phyloP scores from a whole-genome alignment of 805 yeast genomes.

The Saccharomycopsis capsularis region DNA sequence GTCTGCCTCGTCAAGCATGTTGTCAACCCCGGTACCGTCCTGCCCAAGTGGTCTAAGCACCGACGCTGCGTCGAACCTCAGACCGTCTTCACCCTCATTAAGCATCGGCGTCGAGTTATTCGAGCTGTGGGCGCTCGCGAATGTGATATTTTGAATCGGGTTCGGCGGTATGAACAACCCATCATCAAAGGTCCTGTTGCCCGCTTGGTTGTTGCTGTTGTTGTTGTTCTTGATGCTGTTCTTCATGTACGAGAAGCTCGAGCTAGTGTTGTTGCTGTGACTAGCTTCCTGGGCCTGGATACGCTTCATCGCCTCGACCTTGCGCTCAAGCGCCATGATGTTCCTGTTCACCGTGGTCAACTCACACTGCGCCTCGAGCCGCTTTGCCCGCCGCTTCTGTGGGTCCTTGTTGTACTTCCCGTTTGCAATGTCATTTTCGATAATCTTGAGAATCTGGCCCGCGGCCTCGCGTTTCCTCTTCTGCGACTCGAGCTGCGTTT shows the following conservation, averaged over 20 bases:
- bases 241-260: constrained; percentile 7
- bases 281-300: constrained; percentile 13
- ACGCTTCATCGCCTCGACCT: constrained; percentile 15
- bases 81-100: not conserved
- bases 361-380: constrained; percentile 14
- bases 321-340: constrained; percentile 10
- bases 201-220: not conserved
- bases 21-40: not conserved
- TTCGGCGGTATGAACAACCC: constrained; percentile 3
- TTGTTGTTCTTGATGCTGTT: not conserved
- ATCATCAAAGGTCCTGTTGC: not conserved
- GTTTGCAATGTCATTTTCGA: constrained; percentile 2
- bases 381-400: constrained; percentile 2
- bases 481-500: constrained; percentile 13
- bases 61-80: not conserved
- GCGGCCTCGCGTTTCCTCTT: constrained; percentile 12
- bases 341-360: constrained; percentile 8
- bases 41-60: not conserved
- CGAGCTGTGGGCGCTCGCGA: constrained; percentile 14
- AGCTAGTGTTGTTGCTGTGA: not conserved
- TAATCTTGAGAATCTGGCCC: constrained; percentile 4
- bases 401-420: constrained; percentile 9
- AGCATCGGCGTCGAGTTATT: constrained; percentile 10
- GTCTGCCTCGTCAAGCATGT: not conserved
- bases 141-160: constrained; percentile 6